Conservation (phyloP, 2,329 filamentous ascomycete species). For the Curvularia sp. region DNA sequence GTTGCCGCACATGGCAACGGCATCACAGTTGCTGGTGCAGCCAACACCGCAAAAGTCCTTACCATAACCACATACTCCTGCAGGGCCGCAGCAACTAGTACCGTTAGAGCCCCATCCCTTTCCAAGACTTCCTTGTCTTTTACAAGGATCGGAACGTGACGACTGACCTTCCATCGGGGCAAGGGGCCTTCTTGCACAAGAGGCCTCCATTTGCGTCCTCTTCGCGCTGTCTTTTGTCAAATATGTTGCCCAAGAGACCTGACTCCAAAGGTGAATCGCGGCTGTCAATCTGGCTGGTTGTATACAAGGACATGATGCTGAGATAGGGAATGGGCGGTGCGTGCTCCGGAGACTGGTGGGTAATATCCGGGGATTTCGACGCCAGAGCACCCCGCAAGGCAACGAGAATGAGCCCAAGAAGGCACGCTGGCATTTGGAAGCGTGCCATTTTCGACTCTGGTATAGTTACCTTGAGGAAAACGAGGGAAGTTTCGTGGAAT, state of each 20-base stretch:
- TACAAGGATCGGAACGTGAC: not conserved
- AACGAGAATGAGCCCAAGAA: too few relatives aligned
- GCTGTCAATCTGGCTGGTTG: not conserved
- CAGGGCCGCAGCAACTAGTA: constrained; percentile 11
- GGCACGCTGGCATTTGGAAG: too few relatives aligned
- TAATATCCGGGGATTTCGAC: too few relatives aligned
- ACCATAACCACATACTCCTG: constrained; percentile 16
- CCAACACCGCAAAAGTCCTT: constrained; percentile 15
- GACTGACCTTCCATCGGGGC: not conserved
- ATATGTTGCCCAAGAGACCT: not conserved
- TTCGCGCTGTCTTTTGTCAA: constrained; percentile 1
- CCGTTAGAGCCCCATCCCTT: not conserved
- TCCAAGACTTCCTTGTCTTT: not conserved
- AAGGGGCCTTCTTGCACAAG: constrained; percentile 2
- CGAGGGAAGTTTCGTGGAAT: too few relatives aligned
- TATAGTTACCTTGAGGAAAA: too few relatives aligned
- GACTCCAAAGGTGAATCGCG: not conserved
- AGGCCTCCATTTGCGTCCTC: constrained; percentile 2
- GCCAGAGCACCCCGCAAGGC: too few relatives aligned
- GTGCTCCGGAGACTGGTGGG: too few relatives aligned
- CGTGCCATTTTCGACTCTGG: too few relatives aligned
- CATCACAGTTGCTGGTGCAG: constrained; percentile 8
- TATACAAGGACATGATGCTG: not conserved
- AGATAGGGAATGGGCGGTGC: constrained; percentile 6
- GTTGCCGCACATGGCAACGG: constrained; percentile 4